Base-by-base conservation (phyloP, 2,329 filamentous ascomycete genomes). In the Sporothrix schenckii region DNA sequence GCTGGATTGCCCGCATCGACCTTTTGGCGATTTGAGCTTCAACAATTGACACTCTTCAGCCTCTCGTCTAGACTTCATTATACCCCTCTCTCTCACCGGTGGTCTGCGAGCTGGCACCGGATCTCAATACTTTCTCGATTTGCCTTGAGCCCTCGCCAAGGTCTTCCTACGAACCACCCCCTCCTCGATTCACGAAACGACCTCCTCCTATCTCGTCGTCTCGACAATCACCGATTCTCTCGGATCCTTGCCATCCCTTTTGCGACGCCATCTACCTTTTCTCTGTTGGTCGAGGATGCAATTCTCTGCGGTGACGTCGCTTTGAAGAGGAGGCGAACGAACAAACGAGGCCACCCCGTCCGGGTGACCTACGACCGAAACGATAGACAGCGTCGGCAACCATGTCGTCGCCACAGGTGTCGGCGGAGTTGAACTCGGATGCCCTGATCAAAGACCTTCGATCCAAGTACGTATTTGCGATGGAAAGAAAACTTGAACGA, bases 391-490 rank as follows among this genome's bases (percentile, higher is more conserved):
- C 39, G 60, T 27, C 60, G 74, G 41, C 63, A 50, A 66, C 47
- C 27, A 75, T 75, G 74, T 70, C 73, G 14, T 72, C 73, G 16
- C 60, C 70, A 54, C 74, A 74, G 70, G 65, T 50, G 24, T 80
- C 86, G 77, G 84, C 86, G 75, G 80, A 87, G 70, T 84, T 86
- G 78, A 83, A 82, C 74, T 83, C 88, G 69, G 86, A 88, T 70
- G 80, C 81, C 69, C 82, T 87, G 72, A 82, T 83, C 16, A 84
- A 84, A 73, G 86, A 87, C 73, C 80, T 88, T 47, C 84, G 83
- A 74, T 87, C 86, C 72, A 85, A 84, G 86, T 88, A 71, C 7
- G 76, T 75, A 0, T 21, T 14, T 4, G 39, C 24, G 11, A 9
- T 13, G 19, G 16, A 16, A 58, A 11, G 52, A 14, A 47, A 30